Conservation (phyloP, 2,329 filamentous ascomycete species). For the Arthrobotrys iridis region DNA sequence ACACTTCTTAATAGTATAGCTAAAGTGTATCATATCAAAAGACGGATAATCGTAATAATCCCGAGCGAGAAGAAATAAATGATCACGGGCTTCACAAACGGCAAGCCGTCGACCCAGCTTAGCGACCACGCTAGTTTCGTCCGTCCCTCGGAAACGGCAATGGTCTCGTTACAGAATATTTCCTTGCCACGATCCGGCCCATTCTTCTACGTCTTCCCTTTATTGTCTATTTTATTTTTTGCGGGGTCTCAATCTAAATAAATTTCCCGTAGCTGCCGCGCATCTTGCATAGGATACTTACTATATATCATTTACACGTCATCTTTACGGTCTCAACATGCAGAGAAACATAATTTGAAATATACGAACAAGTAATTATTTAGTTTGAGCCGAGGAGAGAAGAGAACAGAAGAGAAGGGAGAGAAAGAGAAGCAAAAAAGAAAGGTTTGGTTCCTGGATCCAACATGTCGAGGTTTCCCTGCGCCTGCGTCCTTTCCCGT, state of each 20-base stretch:
- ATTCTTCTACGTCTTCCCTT: no score
- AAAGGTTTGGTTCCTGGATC: constrained; percentile 34
- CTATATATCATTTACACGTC: no score
- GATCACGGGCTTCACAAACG: constrained; percentile 51
- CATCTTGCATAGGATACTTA: no score
- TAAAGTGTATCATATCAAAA: no score
- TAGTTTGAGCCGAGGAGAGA: neutral
- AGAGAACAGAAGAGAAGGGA: neutral
- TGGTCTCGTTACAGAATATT: constrained; percentile 44
- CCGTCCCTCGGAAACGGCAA: constrained; percentile 37
- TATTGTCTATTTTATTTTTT: no score
- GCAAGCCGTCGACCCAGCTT: constrained; percentile 38
- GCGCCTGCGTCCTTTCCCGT: constrained; percentile 27
- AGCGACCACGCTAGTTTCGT: constrained; percentile 37
- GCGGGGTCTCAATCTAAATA: no score
- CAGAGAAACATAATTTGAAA: no score
- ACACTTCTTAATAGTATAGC: no score
- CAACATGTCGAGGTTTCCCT: constrained; percentile 12
- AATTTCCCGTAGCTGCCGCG: no score
- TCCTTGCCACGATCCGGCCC: constrained; percentile 9
- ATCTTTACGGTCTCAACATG: no score
- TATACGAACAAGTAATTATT: no score
- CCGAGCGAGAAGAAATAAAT: neutral
- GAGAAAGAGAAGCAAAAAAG: neutral
- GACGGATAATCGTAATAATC: neutral